Evolutionary conservation across 768 basidiomycete genomes (phyloP), one percentile per base, ranked within the genome.

Genomic region (Xerocomellus amylosporus): DNA sequence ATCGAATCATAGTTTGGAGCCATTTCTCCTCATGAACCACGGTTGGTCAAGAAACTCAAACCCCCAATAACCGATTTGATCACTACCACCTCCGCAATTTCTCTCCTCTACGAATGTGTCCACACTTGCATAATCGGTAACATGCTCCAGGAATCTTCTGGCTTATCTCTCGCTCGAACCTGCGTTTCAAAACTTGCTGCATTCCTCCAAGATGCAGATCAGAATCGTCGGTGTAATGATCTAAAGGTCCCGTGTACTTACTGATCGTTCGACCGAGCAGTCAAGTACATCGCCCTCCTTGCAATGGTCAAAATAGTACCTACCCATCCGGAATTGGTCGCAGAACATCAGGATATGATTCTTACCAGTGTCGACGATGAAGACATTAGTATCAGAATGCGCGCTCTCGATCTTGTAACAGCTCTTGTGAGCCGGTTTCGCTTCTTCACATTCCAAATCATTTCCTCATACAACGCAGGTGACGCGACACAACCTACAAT

Each of bases 101-200:
- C 95, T 22, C 76, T 99, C 22, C 74, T 99, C 14, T 99, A 98
- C 68, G 97, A 99, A 75, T 99, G 97, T 70, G 96, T 99, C 1
- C 90, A 94, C 62, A 98, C 97, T 0, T 98, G 93, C 63, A 98
- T 99, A 60, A 93, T 93, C 12, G 96, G 97, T 9, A 93, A 91
- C 8, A 98, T 99, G 92, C 79, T 98, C 10, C 87, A 87, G 60
- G 88, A 87, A 4, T 53, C 83, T 20, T 83, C 87, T 30, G 93
- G 91, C 12, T 80, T 88, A 66, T 75, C 85, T 4, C 75, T 99
- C 43, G 97, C 97, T 6, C 79, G 79, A 54, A 84, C 86, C 12
- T 99, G 97, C 63, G 92, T 96, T 36, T 90, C 93, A 28, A 99
- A 99, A 71, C 78, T 99, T 36, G 90, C 93, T 20, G 83, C 83